Percentiles rank a stretch among this genome's conserved stretches.
Evolutionary conservation across 805 yeast genomes (phyloP).

Genomic region (Scheffersomyces ergatensis): DNA sequence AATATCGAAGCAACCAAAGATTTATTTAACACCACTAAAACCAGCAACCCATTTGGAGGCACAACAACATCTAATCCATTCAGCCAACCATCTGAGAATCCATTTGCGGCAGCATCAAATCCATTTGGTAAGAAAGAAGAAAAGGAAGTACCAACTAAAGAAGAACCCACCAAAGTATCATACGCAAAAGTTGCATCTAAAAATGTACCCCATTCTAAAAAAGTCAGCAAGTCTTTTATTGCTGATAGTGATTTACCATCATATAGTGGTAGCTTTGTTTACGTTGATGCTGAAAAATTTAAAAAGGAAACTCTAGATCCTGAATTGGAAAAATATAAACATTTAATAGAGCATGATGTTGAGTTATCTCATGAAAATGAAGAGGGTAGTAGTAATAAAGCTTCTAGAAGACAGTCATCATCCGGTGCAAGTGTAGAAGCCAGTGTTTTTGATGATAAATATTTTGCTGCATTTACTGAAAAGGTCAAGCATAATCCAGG

Average conservation of each 20-base stretch:
- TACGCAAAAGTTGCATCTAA: slow-evolving; percentile 22
- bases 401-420: slow-evolving; percentile 5
- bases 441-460: slow-evolving; percentile 62
- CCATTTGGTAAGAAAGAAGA: slow-evolving; percentile 25
- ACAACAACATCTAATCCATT: slow-evolving; percentile 40
- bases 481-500: slow-evolving; percentile 77
- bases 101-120: slow-evolving; percentile 20
- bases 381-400: slow-evolving; percentile 1
- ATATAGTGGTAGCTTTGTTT: slow-evolving; percentile 66
- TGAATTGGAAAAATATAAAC: slow-evolving; percentile 42
- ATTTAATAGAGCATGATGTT: slow-evolving; percentile 45
- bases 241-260: slow-evolving; percentile 33
- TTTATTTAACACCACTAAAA: slow-evolving; percentile 22
- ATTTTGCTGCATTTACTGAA: slow-evolving; percentile 76
- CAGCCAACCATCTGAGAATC: slow-evolving; percentile 15
- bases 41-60: slow-evolving; percentile 29
- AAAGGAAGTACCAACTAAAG: slow-evolving; percentile 8
- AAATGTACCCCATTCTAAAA: slow-evolving; percentile 5
- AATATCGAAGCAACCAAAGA: slow-evolving; percentile 40
- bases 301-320: slow-evolving; percentile 54
- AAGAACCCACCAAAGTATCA: slow-evolving; percentile 11
- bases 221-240: slow-evolving; percentile 6
- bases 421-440: slow-evolving; percentile 12
- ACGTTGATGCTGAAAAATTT: slow-evolving; percentile 69
- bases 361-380: slow-evolving; percentile 32